A percentile compares a stretch with the other conserved stretches of the same genome.
These are phyloP conservation scores for Astragalus glycyphyllos DNA, from an alignment of 306 rosid species.

Conservation along the genomic window DNA sequence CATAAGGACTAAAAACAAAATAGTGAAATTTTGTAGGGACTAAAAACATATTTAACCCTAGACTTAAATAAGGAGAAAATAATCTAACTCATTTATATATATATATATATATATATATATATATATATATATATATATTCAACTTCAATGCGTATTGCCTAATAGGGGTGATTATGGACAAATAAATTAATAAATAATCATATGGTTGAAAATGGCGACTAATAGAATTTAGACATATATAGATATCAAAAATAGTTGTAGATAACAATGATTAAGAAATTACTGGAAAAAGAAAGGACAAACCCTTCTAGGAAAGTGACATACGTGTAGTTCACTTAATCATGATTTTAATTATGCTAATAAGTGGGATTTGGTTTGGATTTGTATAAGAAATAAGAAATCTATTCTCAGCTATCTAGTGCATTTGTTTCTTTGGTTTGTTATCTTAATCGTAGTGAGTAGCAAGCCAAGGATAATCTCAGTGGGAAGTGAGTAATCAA, in stretches of 20 bases:
- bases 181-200: no score
- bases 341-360: conserved; percentile 31
- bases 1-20: no score
- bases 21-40: no score
- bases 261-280: conserved; percentile 15
- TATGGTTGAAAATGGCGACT: conserved; percentile 9
- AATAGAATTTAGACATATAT: conserved; percentile 1
- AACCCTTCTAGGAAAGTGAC: conserved; percentile 40
- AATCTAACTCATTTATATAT: no score
- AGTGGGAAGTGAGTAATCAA: conserved; percentile 48
- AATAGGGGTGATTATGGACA: no score
- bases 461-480: conserved; percentile 47
- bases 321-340: conserved; percentile 49
- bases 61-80: no score
- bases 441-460: conserved; percentile 29
- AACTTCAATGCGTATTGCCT: no score
- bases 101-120: no score
- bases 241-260: neutral
- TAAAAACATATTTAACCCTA: no score
- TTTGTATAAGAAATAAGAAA: conserved; percentile 46
- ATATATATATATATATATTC: no score
- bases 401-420: conserved; percentile 16
- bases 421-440: conserved; percentile 27
- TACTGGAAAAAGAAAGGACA: conserved; percentile 11
- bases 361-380: conserved; percentile 79